Evolutionary conservation across 1,284 basidiomycete genomes (phyloP).

Genomic region (Wallemia mellicola): DNA sequence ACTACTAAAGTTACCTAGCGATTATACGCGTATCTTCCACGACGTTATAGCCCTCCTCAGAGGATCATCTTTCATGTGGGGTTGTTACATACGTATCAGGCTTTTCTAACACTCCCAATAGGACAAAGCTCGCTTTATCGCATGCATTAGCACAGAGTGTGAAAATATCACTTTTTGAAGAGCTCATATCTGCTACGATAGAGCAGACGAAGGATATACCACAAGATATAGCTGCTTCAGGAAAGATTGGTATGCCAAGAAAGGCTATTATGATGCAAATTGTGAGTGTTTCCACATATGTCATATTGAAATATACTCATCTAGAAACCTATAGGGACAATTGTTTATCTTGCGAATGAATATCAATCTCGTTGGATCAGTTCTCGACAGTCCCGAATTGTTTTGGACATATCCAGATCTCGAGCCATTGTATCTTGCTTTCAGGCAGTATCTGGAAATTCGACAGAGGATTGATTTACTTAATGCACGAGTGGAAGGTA

Average conservation of each 20-base stretch:
- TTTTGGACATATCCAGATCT: constrained; percentile 51
- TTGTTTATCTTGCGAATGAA: constrained; percentile 79
- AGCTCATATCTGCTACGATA: constrained; percentile 70
- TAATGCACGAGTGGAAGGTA: constrained; percentile 75
- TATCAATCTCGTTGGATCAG: constrained; percentile 82
- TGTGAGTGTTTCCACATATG: not conserved
- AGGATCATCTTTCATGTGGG: constrained; percentile 81
- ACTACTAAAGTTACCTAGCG: constrained; percentile 3
- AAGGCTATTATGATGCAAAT: constrained; percentile 91
- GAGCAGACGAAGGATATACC: constrained; percentile 93
- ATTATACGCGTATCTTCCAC: constrained; percentile 52
- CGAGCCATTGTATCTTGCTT: constrained; percentile 37
- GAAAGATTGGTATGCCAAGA: constrained; percentile 45
- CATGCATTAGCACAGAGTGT: constrained; percentile 86
- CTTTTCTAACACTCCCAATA: constrained; percentile 14
- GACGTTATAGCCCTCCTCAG: constrained; percentile 86
- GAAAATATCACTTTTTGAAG: constrained; percentile 72
- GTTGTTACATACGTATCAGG: constrained; percentile 6
- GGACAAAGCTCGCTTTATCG: constrained; percentile 82
- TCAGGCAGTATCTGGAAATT: constrained; percentile 52
- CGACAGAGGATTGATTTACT: constrained; percentile 74
- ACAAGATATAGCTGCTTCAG: constrained; percentile 69
- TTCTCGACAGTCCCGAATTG: constrained; percentile 76
- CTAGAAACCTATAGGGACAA: constrained; percentile 23
- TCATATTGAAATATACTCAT: not conserved